Evolutionary conservation across 257 asterid genomes (phyloP).

Genomic region (Petrea volubilis): DNA sequence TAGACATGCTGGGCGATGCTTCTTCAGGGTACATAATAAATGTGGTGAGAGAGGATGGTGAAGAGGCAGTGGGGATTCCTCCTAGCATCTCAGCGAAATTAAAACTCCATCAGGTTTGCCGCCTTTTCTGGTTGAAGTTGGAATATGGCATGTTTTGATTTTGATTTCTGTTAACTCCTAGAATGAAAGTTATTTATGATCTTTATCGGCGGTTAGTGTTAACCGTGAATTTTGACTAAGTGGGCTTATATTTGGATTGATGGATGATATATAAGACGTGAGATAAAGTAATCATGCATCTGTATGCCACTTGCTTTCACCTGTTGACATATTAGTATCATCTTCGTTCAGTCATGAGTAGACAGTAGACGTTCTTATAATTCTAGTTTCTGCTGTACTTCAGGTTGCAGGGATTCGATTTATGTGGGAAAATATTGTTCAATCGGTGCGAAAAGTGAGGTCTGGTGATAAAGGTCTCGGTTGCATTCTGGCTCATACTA

Average conservation of each 20-base stretch:
- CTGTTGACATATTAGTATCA: conserved; percentile 4
- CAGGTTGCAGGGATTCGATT: conserved; percentile 93
- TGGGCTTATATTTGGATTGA: neutral
- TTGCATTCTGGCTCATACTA: conserved; percentile 98
- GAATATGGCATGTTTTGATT: neutral
- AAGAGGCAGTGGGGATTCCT: conserved; percentile 93
- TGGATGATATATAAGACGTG: conserved; percentile 1
- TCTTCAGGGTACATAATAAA: conserved; percentile 82
- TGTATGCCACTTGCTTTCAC: conserved; percentile 17
- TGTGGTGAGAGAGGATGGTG: conserved; percentile 96
- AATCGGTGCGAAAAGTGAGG: conserved; percentile 76
- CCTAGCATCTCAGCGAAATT: conserved; percentile 85
- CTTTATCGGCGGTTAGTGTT: neutral
- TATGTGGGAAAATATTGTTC: conserved; percentile 94
- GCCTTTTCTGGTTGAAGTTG: conserved; percentile 3
- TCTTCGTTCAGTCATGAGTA: conserved; percentile 3
- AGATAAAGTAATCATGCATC: conserved; percentile 10
- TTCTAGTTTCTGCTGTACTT: conserved; percentile 22
- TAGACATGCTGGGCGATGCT: conserved; percentile 74
- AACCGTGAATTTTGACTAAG: conserved; percentile 9
- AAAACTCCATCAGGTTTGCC: conserved; percentile 85
- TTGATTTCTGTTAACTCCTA: conserved; percentile 10
- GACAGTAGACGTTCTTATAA: conserved; percentile 8
- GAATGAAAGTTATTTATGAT: conserved; percentile 16
- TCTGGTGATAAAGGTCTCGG: conserved; percentile 98